These are phyloP conservation scores for Hypoxylon sp. DNA, from an alignment of 2,329 filamentous ascomycete genomes.

Conservation along the genomic window DNA sequence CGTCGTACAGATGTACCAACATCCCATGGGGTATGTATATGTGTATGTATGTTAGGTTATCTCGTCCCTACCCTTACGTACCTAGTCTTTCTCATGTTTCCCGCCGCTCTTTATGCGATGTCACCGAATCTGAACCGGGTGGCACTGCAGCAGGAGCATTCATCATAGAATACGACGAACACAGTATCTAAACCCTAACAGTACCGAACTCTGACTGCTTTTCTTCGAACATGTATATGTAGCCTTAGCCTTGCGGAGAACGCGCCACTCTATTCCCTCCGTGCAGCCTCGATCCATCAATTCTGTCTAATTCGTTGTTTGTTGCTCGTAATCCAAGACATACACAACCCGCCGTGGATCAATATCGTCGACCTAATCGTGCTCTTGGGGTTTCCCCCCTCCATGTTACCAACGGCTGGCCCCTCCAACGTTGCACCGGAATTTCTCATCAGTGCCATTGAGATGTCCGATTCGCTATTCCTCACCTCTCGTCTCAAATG, in stretches of 20 bases:
- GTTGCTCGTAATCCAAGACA: constrained; percentile 35
- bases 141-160: constrained; percentile 36
- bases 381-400: constrained; percentile 32
- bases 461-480: constrained; percentile 40
- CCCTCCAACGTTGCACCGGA: constrained; percentile 44
- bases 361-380: constrained; percentile 38
- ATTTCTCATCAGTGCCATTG: constrained; percentile 37
- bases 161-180: constrained; percentile 35
- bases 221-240: constrained; percentile 28
- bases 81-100: constrained; percentile 30
- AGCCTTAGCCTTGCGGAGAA: constrained; percentile 43
- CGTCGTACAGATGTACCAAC: constrained; percentile 9
- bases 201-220: constrained; percentile 25
- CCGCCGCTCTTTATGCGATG: constrained; percentile 42
- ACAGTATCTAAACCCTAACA: constrained; percentile 26
- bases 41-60: constrained; percentile 28
- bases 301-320: constrained; percentile 26
- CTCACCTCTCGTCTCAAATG: constrained; percentile 33
- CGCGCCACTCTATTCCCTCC: constrained; percentile 23
- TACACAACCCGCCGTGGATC: constrained; percentile 29
- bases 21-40: constrained; percentile 4
- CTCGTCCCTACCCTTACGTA: constrained; percentile 23
- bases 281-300: constrained; percentile 22
- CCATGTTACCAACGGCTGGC: constrained; percentile 41
- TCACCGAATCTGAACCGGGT: constrained; percentile 43